Evolutionary conservation across 352 stramenopile species (phyloP).

Genomic region (Pythium volutum): DNA sequence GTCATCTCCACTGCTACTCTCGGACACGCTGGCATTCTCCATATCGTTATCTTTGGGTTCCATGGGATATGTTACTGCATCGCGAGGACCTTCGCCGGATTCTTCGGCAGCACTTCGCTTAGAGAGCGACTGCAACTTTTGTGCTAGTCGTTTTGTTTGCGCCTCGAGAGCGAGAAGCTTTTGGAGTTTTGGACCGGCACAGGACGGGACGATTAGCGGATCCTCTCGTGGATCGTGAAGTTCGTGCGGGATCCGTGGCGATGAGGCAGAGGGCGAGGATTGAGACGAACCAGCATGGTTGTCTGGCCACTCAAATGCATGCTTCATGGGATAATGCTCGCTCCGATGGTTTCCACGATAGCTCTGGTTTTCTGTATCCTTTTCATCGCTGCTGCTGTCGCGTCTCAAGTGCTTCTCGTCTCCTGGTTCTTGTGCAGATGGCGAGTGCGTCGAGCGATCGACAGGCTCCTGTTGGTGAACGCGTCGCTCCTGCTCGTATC

Average conservation of each 20-base stretch:
- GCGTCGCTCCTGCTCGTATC: not conserved
- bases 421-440: not conserved
- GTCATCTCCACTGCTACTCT: not conserved
- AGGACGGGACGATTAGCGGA: not conserved
- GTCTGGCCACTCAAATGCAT: conserved; percentile 6
- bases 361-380: conserved; percentile 17
- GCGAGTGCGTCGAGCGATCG: not conserved
- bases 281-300: not conserved
- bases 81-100: not conserved
- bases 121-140: conserved; percentile 16
- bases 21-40: not conserved
- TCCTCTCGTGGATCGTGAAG: not conserved
- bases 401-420: not conserved
- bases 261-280: not conserved
- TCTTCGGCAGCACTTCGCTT: not conserved
- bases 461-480: not conserved
- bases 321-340: not conserved
- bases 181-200: conserved; percentile 10
- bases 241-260: not conserved
- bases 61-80: not conserved
- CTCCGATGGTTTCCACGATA: conserved; percentile 5
- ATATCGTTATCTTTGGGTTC: not conserved
- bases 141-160: conserved; percentile 19
- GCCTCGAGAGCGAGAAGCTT: conserved; percentile 23
- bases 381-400: not conserved